Percentiles rank a stretch among this genome's conserved stretches.
Conservation (phyloP, 768 basidiomycete genomes). For the Neoboletus brunneissimus region DNA sequence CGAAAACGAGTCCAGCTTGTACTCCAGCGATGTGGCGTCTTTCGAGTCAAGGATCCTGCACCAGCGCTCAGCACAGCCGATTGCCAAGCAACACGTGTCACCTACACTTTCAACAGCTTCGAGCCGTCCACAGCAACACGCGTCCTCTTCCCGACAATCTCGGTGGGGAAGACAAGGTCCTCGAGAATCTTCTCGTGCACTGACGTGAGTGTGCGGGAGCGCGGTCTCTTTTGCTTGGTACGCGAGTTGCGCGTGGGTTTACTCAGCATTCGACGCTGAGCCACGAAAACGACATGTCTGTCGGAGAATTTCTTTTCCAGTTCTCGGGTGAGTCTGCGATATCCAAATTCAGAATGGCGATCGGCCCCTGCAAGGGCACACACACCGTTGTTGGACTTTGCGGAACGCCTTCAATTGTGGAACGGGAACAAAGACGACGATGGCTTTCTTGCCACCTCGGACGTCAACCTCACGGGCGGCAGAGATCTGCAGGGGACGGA, state of each 20-base stretch:
- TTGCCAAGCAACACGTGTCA: constrained; percentile 24
- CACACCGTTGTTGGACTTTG: constrained; percentile 92
- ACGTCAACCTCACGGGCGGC: constrained; percentile 99
- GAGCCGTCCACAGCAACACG: constrained; percentile 91
- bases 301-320: constrained; percentile 99
- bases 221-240: constrained; percentile 93
- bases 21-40: constrained; percentile 96
- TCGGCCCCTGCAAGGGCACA: not conserved
- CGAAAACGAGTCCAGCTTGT: constrained; percentile 99
- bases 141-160: constrained; percentile 98
- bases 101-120: constrained; percentile 97
- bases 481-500: constrained; percentile 94
- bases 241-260: constrained; percentile 94
- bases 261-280: constrained; percentile 96
- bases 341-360: constrained; percentile 7
- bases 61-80: constrained; percentile 15
- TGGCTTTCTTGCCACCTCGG: constrained; percentile 98
- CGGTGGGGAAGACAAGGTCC: constrained; percentile 97
- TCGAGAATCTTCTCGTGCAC: constrained; percentile 99
- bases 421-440: constrained; percentile 96
- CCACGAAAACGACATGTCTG: constrained; percentile 98
- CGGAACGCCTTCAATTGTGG: constrained; percentile 98
- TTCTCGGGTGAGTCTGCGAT: constrained; percentile 86
- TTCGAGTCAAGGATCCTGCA: constrained; percentile 93
- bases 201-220: constrained; percentile 92